A percentile compares a stretch with the other conserved stretches of the same genome.
These are phyloP conservation scores for Argentina anserina DNA, from an alignment of 306 rosid species.

Conservation along the genomic window DNA sequence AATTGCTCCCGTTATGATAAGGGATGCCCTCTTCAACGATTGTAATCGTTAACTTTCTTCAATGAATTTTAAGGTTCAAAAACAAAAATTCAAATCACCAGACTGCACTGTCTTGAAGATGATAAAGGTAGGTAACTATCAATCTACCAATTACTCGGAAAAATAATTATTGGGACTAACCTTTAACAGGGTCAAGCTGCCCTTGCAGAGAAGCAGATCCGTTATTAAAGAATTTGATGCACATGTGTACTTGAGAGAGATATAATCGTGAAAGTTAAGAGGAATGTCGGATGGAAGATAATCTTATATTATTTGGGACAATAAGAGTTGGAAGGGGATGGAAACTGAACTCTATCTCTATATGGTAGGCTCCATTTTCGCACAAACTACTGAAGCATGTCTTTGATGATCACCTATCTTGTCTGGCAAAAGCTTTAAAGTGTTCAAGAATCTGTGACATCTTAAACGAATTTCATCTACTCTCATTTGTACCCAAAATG, in stretches of 20 bases:
- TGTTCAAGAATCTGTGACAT: not conserved
- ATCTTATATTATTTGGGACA: slow-evolving; percentile 20
- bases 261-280: not conserved
- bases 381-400: slow-evolving; percentile 8
- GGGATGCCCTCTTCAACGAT: no score
- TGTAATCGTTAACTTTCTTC: no score
- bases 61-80: no score
- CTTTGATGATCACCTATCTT: not conserved
- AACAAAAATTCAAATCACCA: not conserved
- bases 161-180: not conserved
- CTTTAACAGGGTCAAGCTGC: not conserved
- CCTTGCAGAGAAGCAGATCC: not conserved
- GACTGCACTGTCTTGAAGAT: not conserved
- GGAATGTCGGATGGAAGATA: slow-evolving; percentile 26
- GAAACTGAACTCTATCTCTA: slow-evolving; percentile 24
- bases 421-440: not conserved
- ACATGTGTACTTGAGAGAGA: slow-evolving; percentile 12
- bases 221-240: slow-evolving; percentile 1
- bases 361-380: slow-evolving; percentile 42
- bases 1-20: no score
- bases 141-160: not conserved
- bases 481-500: not conserved
- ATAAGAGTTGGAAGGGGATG: slow-evolving; percentile 37
- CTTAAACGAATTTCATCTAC: not conserved
- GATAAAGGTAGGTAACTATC: not conserved